Evolutionary conservation across 345 rosid species (phyloP), one percentile per base, ranked within the genome.

Genomic region (Populus pruinosa): DNA sequence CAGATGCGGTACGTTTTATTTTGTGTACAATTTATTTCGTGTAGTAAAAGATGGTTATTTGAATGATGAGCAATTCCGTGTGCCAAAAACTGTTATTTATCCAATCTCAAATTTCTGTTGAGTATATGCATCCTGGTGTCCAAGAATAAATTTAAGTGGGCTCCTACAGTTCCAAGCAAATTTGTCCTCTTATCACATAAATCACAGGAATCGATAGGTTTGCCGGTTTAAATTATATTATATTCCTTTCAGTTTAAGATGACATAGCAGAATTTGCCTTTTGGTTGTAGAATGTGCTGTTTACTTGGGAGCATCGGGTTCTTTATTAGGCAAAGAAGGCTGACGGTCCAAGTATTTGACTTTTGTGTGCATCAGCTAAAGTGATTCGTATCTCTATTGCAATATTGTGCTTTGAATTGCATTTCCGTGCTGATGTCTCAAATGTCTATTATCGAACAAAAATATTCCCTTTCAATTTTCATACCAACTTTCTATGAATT

Each of bases 1-100:
- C 97, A 56, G 99, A 95, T 76, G 99, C 99, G 85, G 99, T 94
- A 89, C 47, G 25, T 21, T 17, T n/a, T 38, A 21, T 65, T 67
- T 49, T 59, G 33, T 74, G 33, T 64, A 39, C 29, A 27, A 27
- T 17, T 21, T 38, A n/a, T 65, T 67, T 49, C 47, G 33, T 74
- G 35, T 65, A 39, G n/a, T 25, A 6, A 13, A 29, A 6, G 17
- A 66, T 62, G 27, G 33, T 47, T 66, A 31, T 35, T 64, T 18
- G 23, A 53, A 55, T 70, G 18, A 25, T 8, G 47, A 67, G 25
- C 21, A 18, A 17, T 39, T 33, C 47, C 27, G 21, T 20, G 38
- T 67, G 11, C 29, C 27, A 3, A 59, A 56, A 56, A n/a, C 10
- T 25, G 27, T 23, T n/a, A 59, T 59, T 23, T 23, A 4, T 59